Conservation (phyloP, 2,329 filamentous ascomycete species). For the Trichoderma breve region DNA sequence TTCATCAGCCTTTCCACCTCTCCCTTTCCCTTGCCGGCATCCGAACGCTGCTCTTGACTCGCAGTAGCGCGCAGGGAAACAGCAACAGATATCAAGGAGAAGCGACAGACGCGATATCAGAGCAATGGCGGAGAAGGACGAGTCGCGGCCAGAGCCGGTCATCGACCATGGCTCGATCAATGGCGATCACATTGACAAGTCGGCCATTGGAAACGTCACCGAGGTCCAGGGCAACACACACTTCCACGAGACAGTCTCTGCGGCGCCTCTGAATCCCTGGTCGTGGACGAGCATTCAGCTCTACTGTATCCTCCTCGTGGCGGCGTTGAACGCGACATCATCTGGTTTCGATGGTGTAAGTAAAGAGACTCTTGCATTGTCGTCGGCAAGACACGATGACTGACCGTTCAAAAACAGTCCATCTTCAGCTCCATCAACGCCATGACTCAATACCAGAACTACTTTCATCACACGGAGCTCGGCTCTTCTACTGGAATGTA, state of each 20-base stretch:
- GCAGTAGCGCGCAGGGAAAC: not conserved
- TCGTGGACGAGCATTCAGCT: conserved; percentile 37
- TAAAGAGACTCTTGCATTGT: not conserved
- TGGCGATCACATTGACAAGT: conserved; percentile 25
- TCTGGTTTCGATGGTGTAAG: conserved; percentile 39
- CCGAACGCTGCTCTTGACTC: not conserved
- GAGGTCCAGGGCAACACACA: conserved; percentile 31
- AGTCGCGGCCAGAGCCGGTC: conserved; percentile 11
- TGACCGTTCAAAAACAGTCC: conserved; percentile 22
- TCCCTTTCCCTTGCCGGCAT: not conserved
- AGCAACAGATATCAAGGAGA: not conserved
- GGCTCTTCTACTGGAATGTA: conserved; percentile 32
- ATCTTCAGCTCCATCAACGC: conserved; percentile 35
- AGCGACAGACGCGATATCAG: not conserved
- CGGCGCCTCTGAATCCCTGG: conserved; percentile 33
- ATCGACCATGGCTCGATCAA: conserved; percentile 21
- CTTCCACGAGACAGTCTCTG: conserved; percentile 30
- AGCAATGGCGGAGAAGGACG: conserved; percentile 17
- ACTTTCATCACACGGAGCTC: conserved; percentile 31
- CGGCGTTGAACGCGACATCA: conserved; percentile 38
- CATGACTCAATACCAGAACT: conserved; percentile 31
- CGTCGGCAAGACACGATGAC: not conserved
- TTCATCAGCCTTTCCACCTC: not conserved
- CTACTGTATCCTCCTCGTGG: conserved; percentile 37
- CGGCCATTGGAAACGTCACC: conserved; percentile 24